Evolutionary conservation across 169 alveolate genomes (phyloP).

Genomic region (Plasmodium malariae): DNA sequence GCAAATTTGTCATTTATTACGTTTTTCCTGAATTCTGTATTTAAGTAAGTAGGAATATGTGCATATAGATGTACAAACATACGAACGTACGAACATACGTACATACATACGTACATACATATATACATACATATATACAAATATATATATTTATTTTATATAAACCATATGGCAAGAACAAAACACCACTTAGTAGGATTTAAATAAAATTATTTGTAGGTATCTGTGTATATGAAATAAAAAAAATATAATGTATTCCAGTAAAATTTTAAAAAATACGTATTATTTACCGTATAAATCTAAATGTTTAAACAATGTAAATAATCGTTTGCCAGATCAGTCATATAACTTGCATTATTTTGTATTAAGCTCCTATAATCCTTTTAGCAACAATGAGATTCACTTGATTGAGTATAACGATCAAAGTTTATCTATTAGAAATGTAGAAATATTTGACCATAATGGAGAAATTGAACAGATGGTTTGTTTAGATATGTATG

Average conservation of each 20-base stretch:
- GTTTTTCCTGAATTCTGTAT: too few species aligned
- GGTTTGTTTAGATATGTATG: slow-evolving; percentile 62
- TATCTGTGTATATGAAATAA: too few species aligned
- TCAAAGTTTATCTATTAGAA: slow-evolving; percentile 19
- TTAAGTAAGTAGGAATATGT: too few species aligned
- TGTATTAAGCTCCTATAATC: slow-evolving; percentile 41
- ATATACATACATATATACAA: slow-evolving; percentile 2
- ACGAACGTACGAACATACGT: neutral
- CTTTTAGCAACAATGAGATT: slow-evolving; percentile 52
- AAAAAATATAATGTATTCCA: slow-evolving; percentile 41
- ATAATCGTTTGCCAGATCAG: slow-evolving; percentile 4
- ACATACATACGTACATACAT: slow-evolving; percentile 1
- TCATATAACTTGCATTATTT: slow-evolving; percentile 65
- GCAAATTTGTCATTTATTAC: too few species aligned
- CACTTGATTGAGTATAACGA: slow-evolving; percentile 73
- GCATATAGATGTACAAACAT: too few species aligned
- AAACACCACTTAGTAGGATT: neutral
- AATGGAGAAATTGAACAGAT: slow-evolving; percentile 40
- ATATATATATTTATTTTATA: neutral
- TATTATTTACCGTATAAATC: slow-evolving; percentile 53
- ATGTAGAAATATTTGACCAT: slow-evolving; percentile 38
- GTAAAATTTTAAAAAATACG: slow-evolving; percentile 30
- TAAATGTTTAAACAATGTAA: slow-evolving; percentile 50
- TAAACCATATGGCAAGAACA: too few species aligned
- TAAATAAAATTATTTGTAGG: neutral